Percentiles rank a stretch among this genome's conserved stretches.
These are phyloP conservation scores for Arthrocladium fulminans DNA, from an alignment of 2,329 filamentous ascomycete species.

Conservation along the genomic window DNA sequence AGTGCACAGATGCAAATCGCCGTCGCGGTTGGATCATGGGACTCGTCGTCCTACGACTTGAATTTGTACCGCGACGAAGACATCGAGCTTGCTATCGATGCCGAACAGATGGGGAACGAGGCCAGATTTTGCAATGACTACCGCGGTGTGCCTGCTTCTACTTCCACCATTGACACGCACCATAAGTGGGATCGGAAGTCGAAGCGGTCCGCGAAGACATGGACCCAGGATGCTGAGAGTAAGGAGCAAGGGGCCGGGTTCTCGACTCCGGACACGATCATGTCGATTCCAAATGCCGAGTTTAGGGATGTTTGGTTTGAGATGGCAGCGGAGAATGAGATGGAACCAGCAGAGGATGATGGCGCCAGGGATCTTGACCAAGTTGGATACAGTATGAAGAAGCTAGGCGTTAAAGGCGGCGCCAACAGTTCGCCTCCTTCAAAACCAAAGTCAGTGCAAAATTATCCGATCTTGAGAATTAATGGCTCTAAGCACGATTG, in stretches of 20 bases:
- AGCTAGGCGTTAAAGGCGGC: no score
- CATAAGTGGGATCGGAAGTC: background rate
- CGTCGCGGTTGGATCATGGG: constrained; percentile 12
- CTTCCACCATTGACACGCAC: constrained; percentile 26
- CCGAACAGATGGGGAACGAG: constrained; percentile 42
- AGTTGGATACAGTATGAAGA: background rate
- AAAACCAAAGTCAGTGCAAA: no score
- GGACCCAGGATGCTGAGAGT: background rate
- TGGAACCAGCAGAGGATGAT: background rate
- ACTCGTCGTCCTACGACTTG: constrained; percentile 44
- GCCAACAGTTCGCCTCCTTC: no score
- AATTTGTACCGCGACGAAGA: constrained; percentile 38
- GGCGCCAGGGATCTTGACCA: background rate
- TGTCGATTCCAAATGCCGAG: constrained; percentile 27
- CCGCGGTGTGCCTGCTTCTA: constrained; percentile 33
- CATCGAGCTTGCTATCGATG: constrained; percentile 41
- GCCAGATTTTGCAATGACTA: constrained; percentile 48
- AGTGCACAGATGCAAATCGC: background rate
- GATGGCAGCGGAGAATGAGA: background rate
- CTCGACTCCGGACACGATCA: background rate
- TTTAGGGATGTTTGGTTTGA: constrained; percentile 32
- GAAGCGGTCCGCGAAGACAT: constrained; percentile 3
- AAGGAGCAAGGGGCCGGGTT: background rate
- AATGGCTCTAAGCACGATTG: background rate
- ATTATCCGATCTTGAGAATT: background rate